Evolutionary conservation across 345 rosid genomes (phyloP), one percentile per base, ranked within the genome.

Genomic region (Brassica rapa): DNA sequence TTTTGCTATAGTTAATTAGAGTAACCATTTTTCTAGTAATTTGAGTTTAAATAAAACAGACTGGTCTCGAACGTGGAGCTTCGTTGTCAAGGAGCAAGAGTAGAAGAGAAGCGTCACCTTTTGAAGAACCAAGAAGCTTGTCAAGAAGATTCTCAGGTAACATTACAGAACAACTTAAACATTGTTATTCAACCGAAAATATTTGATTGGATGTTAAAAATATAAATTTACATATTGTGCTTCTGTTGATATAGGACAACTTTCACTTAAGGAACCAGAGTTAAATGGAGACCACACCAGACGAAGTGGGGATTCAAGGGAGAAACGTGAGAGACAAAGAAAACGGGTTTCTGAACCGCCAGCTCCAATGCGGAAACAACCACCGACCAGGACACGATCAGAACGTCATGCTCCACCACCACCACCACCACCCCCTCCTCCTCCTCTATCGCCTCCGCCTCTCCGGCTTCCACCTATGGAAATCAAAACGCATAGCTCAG

Each of bases 111-210:
- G 71, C 70, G 4, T 51, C 62, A 0, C 82, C 61, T 35, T 66
- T 15, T 9, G 66, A 80, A n/a, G 75, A 55, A 63, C 79, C 79
- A 2, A 74, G 62, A 69, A 80, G 66, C 75, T 80, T 74, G 68
- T 74, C 82, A 68, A 68, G 59, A 68, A 68, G 78, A 80, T 68
- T 74, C 71, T 73, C 79, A 80, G 82, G 82, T 80, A 49, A 62
- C 8, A 11, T 62, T 62, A 5, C 69, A 35, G n/a, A 35, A 66
- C 16, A 46, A 60, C 59, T 32, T 24, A 68, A 64, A 39, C 12
- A 41, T 29, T 75, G 9, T 49, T 16, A 1, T 65, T 24, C 2
- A 9, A 6, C 68, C 14, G 14, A 39, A 39, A 39, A 9, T 39
- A 68, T 2, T 4, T 30, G 27, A 49, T n/a, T 30, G 8, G 1